Conservation (phyloP, 2,329 filamentous ascomycete genomes). For the Botrytis sinoallii region DNA sequence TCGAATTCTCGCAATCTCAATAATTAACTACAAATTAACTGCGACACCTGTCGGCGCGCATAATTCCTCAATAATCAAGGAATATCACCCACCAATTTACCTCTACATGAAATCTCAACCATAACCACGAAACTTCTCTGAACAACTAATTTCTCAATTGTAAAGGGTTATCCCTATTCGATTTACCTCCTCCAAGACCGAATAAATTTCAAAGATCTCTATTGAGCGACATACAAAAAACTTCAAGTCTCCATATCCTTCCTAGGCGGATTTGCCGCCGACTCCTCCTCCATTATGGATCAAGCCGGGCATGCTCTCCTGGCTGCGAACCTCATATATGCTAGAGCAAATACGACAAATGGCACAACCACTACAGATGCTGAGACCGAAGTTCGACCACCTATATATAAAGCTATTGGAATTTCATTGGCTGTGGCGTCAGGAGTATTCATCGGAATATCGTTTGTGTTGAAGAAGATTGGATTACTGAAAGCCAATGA, state of each 20-base stretch:
- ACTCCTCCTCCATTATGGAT: constrained; percentile 39
- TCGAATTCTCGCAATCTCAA: constrained; percentile 10
- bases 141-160: neutral
- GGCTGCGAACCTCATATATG: constrained; percentile 43
- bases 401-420: constrained; percentile 77
- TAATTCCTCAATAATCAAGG: neutral
- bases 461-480: constrained; percentile 93
- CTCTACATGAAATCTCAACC: constrained; percentile 8
- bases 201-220: neutral
- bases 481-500: constrained; percentile 88
- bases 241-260: constrained; percentile 7
- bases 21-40: neutral
- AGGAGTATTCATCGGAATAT: constrained; percentile 87
- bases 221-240: constrained; percentile 10
- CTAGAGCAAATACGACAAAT: constrained; percentile 43
- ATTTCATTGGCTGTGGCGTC: constrained; percentile 83
- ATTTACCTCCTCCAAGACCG: constrained; percentile 3
- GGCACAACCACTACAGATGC: constrained; percentile 29
- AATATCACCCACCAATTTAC: neutral
- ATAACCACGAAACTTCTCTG: neutral
- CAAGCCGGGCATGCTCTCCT: constrained; percentile 40
- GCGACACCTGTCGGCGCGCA: neutral
- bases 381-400: constrained; percentile 28
- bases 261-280: constrained; percentile 20
- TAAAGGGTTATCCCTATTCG: neutral